Conservation (phyloP, 2,329 filamentous ascomycete species). For the Trichocomaceae sp. region DNA sequence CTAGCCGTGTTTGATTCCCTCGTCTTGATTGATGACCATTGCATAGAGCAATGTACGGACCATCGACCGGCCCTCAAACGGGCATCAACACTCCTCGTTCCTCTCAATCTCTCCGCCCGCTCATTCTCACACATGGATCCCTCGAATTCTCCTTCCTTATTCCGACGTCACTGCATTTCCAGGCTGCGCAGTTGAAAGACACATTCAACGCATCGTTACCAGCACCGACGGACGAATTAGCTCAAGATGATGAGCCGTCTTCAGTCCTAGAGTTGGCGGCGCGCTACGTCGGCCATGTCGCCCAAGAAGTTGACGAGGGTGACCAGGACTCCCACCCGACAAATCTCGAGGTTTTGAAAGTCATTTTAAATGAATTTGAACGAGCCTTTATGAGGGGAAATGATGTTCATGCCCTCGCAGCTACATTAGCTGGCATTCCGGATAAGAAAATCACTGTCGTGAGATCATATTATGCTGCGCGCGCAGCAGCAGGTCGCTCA, state of each 20-base stretch:
- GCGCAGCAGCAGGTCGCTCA: conserved; percentile 72
- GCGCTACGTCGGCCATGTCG: conserved; percentile 85
- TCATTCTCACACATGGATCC: conserved; percentile 84
- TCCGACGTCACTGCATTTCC: conserved; percentile 91
- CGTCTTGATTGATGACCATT: not conserved
- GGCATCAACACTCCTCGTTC: conserved; percentile 95
- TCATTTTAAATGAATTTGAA: conserved; percentile 93
- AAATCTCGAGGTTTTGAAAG: conserved; percentile 86
- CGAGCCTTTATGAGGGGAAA: conserved; percentile 90
- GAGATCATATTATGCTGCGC: conserved; percentile 83
- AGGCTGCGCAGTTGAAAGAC: conserved; percentile 89
- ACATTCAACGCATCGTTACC: conserved; percentile 80
- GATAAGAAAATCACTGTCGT: conserved; percentile 89
- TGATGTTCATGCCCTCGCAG: conserved; percentile 86
- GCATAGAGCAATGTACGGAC: conserved; percentile 69
- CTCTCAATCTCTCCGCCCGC: conserved; percentile 81
- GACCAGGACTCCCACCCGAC: conserved; percentile 85
- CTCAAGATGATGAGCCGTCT: conserved; percentile 97
- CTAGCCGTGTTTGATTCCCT: not conserved
- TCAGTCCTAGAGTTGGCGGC: conserved; percentile 88
- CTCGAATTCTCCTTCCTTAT: conserved; percentile 96
- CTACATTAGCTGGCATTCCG: conserved; percentile 79
- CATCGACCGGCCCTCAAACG: conserved; percentile 75
- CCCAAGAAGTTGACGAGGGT: conserved; percentile 80
- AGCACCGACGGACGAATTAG: conserved; percentile 88